These are phyloP conservation scores for Microstegium vimineum DNA, from an alignment of 176 grass and related monocot genomes.

Conservation along the genomic window DNA sequence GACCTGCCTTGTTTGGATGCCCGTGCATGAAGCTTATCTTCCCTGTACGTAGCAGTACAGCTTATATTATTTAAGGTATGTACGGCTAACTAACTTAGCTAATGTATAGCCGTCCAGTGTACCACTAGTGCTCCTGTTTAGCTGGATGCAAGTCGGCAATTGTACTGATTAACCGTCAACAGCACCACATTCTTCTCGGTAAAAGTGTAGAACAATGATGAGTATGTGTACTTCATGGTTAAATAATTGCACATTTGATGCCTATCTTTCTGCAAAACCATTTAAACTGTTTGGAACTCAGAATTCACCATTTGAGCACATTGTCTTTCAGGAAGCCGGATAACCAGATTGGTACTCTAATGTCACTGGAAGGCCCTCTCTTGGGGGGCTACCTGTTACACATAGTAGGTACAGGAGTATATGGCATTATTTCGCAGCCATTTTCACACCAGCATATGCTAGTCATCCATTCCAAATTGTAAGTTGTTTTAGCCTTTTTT, in stretches of 20 bases:
- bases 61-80: slow-evolving; percentile 2
- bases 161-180: background rate
- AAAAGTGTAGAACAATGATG: background rate
- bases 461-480: background rate
- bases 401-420: background rate
- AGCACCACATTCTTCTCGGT: background rate
- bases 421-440: background rate
- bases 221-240: background rate
- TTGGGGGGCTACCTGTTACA: background rate
- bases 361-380: background rate
- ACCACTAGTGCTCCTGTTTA: background rate
- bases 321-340: background rate
- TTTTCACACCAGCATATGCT: background rate
- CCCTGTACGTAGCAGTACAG: slow-evolving; percentile 9
- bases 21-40: background rate
- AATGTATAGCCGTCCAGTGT: background rate
- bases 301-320: background rate
- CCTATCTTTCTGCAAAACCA: background rate
- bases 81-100: background rate
- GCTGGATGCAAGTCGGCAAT: background rate
- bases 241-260: background rate
- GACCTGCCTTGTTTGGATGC: background rate
- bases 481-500: background rate
- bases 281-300: background rate
- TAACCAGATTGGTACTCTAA: background rate